phyloP scores from a whole-genome alignment of 2,329 filamentous ascomycete genomes.

The Didymella glomerata region DNA sequence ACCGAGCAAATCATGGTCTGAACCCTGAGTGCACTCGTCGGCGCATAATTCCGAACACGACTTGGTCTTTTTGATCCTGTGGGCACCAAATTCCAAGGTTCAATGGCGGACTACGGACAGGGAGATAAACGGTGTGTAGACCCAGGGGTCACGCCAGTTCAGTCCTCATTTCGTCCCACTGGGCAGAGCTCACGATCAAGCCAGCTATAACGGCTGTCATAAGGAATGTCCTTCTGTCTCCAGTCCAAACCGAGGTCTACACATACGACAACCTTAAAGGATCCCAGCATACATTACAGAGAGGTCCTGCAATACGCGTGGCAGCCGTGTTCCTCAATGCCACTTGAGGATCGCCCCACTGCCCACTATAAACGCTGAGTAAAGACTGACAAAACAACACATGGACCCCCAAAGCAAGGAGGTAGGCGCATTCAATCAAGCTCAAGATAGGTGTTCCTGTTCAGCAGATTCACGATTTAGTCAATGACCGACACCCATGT shows the following conservation, averaged over 20 bases:
- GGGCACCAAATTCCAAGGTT: not conserved
- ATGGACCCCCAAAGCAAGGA: not conserved
- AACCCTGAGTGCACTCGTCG: not conserved
- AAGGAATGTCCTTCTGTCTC: not conserved
- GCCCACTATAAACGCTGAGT: not conserved
- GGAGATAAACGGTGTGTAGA: not conserved
- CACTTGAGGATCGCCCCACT: not conserved
- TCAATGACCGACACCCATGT: not conserved
- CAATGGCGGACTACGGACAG: not conserved
- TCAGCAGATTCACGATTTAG: not conserved
- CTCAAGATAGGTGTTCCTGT: not conserved
- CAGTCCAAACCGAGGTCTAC: not conserved
- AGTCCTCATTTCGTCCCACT: not conserved
- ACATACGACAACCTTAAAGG: not conserved
- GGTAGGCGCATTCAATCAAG: not conserved
- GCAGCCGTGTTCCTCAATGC: not conserved
- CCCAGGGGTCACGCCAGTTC: not conserved
- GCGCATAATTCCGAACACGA: not conserved
- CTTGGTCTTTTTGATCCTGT: not conserved
- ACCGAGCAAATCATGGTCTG: not conserved
- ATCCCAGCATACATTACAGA: not conserved
- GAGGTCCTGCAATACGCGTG: not conserved
- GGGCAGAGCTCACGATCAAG: not conserved
- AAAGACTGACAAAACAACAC: not conserved
- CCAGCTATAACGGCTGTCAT: not conserved